phyloP scores from a whole-genome alignment of 805 yeast species.

The Torulaspora gathmanii region DNA sequence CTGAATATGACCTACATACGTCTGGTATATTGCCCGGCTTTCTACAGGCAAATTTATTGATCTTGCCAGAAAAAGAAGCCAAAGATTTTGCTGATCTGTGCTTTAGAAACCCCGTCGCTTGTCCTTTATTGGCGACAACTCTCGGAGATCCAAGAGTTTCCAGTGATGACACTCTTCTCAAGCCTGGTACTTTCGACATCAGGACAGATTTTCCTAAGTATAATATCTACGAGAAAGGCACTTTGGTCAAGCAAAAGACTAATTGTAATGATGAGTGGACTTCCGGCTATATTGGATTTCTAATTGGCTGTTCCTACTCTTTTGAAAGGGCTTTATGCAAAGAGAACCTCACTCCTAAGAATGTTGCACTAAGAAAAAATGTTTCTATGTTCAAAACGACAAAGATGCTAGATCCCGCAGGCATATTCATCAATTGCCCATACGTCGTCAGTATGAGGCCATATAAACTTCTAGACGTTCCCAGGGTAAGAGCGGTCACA shows the following conservation, averaged over 20 bases:
- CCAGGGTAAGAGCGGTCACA: conserved; percentile 34
- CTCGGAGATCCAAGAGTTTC: conserved; percentile 26
- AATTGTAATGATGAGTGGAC: conserved; percentile 36
- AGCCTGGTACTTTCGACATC: conserved; percentile 28
- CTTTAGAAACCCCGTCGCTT: conserved; percentile 38
- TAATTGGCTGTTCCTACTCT: conserved; percentile 42
- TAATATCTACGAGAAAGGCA: conserved; percentile 35
- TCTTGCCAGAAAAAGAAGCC: conserved; percentile 35
- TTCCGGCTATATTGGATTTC: conserved; percentile 38
- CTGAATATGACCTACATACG: not conserved
- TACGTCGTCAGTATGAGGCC: conserved; percentile 45
- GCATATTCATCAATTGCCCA: conserved; percentile 31
- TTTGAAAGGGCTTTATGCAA: conserved; percentile 37
- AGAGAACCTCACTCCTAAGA: conserved; percentile 34
- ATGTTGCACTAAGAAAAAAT: conserved; percentile 18
- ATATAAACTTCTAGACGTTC: conserved; percentile 31
- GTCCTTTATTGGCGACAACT: conserved; percentile 38
- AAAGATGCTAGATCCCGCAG: conserved; percentile 31
- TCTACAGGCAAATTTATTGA: conserved; percentile 40
- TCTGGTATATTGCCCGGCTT: conserved; percentile 30
- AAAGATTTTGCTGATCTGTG: conserved; percentile 38
- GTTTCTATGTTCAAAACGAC: conserved; percentile 32
- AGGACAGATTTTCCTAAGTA: conserved; percentile 38
- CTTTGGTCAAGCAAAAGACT: conserved; percentile 21
- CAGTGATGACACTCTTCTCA: conserved; percentile 12